These are phyloP conservation scores for Trichoderma arundinaceum DNA, from an alignment of 2,329 filamentous ascomycete species.

Conservation along the genomic window DNA sequence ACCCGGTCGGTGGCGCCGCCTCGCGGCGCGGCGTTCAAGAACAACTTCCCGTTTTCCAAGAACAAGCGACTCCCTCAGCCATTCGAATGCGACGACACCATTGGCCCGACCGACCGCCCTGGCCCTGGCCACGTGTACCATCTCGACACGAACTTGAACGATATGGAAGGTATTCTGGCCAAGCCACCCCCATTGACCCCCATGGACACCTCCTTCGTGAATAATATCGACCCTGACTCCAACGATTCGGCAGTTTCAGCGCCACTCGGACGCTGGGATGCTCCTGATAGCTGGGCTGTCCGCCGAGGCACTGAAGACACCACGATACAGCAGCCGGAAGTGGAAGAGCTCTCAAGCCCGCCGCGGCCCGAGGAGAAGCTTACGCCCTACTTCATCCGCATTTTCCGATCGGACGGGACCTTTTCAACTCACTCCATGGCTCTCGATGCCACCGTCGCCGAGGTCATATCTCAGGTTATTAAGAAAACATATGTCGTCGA, in stretches of 20 bases:
- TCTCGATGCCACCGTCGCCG: slow-evolving; percentile 81
- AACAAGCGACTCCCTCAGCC: slow-evolving; percentile 55
- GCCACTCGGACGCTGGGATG: slow-evolving; percentile 76
- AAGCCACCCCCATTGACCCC: slow-evolving; percentile 73
- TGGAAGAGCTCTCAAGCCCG: slow-evolving; percentile 71
- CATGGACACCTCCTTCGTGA: slow-evolving; percentile 63
- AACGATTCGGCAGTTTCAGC: slow-evolving; percentile 43
- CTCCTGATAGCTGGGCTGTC: slow-evolving; percentile 96
- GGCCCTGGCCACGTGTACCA: slow-evolving; percentile 69
- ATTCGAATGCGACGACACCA: slow-evolving; percentile 63
- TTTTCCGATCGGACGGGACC: slow-evolving; percentile 91
- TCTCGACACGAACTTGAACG: slow-evolving; percentile 84
- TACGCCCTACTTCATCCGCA: slow-evolving; percentile 85
- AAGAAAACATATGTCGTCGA: slow-evolving; percentile 95
- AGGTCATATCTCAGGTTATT: slow-evolving; percentile 87
- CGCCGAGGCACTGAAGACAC: slow-evolving; percentile 73
- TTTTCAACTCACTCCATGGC: slow-evolving; percentile 90
- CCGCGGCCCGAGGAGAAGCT: slow-evolving; percentile 75
- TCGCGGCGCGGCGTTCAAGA: slow-evolving; percentile 63
- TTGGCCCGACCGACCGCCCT: slow-evolving; percentile 65
- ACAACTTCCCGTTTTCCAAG: slow-evolving; percentile 67
- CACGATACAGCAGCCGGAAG: slow-evolving; percentile 60
- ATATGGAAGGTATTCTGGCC: slow-evolving; percentile 90
- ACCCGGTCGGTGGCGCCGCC: slow-evolving; percentile 35
- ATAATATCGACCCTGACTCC: slow-evolving; percentile 52